Conservation (phyloP, 1,284 basidiomycete species). For the Veloporphyrellus conicus region DNA sequence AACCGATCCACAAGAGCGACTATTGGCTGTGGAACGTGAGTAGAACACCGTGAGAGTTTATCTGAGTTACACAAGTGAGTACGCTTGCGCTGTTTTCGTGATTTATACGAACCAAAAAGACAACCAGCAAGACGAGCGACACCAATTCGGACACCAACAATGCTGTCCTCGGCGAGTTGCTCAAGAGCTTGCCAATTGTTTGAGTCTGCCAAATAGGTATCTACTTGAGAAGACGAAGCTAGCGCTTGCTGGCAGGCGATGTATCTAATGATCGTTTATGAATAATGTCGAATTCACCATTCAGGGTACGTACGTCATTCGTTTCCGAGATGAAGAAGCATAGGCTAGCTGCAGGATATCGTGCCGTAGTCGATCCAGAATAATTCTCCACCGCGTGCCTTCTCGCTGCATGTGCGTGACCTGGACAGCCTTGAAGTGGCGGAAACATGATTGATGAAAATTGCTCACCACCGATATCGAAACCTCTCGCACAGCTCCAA, state of each 20-base stretch:
- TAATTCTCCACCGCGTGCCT: conserved; percentile 22
- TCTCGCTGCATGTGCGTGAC: conserved; percentile 24
- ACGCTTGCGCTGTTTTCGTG: background rate
- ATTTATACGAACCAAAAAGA: conserved; percentile 46
- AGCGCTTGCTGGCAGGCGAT: conserved; percentile 71
- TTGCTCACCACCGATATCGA: conserved; percentile 48
- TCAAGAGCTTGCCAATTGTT: conserved; percentile 53
- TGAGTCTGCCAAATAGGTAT: conserved; percentile 49
- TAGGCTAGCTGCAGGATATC: conserved; percentile 55
- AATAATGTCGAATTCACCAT: conserved; percentile 10
- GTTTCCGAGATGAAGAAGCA: conserved; percentile 59
- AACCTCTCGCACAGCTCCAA: conserved; percentile 80
- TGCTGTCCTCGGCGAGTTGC: conserved; percentile 60
- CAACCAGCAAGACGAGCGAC: conserved; percentile 66
- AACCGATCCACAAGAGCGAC: conserved; percentile 40
- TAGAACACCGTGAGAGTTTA: conserved; percentile 26
- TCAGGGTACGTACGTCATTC: conserved; percentile 62
- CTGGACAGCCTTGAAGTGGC: conserved; percentile 13
- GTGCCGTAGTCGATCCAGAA: conserved; percentile 41
- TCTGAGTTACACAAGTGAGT: conserved; percentile 16
- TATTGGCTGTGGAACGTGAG: conserved; percentile 28
- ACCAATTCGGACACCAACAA: conserved; percentile 85
- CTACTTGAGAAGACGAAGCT: conserved; percentile 39
- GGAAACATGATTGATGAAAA: conserved; percentile 1
- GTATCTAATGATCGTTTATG: conserved; percentile 41